A percentile compares a stretch with the other conserved stretches of the same genome.
Conservation (phyloP, 495 filamentous ascomycete genomes). For the Penicillium longicatenatum region DNA sequence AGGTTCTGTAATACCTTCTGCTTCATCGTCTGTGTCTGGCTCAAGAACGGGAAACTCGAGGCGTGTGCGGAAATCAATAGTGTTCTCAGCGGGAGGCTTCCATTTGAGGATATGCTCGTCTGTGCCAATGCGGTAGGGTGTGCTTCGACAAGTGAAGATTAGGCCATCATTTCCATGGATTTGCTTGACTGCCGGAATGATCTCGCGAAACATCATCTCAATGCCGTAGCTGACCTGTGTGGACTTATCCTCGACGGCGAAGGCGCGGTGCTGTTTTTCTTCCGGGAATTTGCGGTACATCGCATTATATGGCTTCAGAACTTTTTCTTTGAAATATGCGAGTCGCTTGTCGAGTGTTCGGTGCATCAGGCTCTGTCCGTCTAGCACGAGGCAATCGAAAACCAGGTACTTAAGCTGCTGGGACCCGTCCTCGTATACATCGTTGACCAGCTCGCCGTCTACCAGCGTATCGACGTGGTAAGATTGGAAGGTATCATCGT, state of each 20-base stretch:
- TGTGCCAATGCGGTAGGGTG: conserved; percentile 84
- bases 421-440: conserved; percentile 62
- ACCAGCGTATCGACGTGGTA: conserved; percentile 84
- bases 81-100: conserved; percentile 93
- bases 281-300: conserved; percentile 69
- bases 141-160: conserved; percentile 90
- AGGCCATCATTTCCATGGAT: conserved; percentile 92
- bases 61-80: conserved; percentile 82
- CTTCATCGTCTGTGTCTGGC: conserved; percentile 66
- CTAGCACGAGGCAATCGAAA: conserved; percentile 88
- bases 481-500: conserved; percentile 53
- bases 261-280: conserved; percentile 69
- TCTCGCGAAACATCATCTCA: conserved; percentile 84
- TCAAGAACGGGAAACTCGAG: conserved; percentile 75
- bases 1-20: conserved; percentile 56
- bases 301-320: conserved; percentile 77
- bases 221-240: conserved; percentile 88
- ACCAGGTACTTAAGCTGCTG: conserved; percentile 79
- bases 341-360: conserved; percentile 85
- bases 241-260: conserved; percentile 80
- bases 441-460: conserved; percentile 91
- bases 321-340: conserved; percentile 76
- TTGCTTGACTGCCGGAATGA: conserved; percentile 72
- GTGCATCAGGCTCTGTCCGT: conserved; percentile 72
- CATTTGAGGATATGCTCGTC: conserved; percentile 94